Conservation (phyloP, 108 stramenopile genomes). For the Schizochytrium sp. region DNA sequence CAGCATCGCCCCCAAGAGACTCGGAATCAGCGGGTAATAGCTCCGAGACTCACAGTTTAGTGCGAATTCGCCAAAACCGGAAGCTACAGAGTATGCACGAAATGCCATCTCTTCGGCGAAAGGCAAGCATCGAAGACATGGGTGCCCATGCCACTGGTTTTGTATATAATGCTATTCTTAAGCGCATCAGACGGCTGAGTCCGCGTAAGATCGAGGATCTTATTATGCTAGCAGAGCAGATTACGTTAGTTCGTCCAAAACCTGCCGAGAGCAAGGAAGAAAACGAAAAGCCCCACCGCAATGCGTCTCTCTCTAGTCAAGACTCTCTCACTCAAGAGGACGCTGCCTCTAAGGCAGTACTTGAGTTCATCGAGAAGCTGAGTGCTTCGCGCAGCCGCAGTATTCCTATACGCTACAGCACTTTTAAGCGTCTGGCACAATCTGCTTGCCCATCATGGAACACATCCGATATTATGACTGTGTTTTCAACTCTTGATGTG, state of each 20-base stretch:
- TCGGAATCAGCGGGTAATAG: too few species aligned
- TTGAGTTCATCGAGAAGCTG: conserved; percentile 38
- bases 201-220: conserved; percentile 46
- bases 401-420: conserved; percentile 11
- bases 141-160: conserved; percentile 39
- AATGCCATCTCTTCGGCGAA: conserved; percentile 16
- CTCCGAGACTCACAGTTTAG: too few species aligned
- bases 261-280: neutral
- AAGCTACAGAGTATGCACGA: conserved; percentile 3
- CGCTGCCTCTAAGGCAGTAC: neutral
- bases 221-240: conserved; percentile 15
- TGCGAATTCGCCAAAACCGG: too few species aligned
- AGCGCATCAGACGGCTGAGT: conserved; percentile 13
- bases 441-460: conserved; percentile 37
- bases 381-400: conserved; percentile 18
- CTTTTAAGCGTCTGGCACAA: conserved; percentile 23
- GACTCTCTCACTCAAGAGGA: conserved; percentile 8
- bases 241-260: neutral
- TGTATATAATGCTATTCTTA: conserved; percentile 20
- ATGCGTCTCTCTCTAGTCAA: too few species aligned
- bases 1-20: too few species aligned
- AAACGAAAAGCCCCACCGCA: neutral
- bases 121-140: conserved; percentile 49
- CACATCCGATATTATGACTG: neutral
- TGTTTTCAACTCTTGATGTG: conserved; percentile 55